Conservation (phyloP, 202 grass and related monocot genomes). For the Panicum virgatum region DNA sequence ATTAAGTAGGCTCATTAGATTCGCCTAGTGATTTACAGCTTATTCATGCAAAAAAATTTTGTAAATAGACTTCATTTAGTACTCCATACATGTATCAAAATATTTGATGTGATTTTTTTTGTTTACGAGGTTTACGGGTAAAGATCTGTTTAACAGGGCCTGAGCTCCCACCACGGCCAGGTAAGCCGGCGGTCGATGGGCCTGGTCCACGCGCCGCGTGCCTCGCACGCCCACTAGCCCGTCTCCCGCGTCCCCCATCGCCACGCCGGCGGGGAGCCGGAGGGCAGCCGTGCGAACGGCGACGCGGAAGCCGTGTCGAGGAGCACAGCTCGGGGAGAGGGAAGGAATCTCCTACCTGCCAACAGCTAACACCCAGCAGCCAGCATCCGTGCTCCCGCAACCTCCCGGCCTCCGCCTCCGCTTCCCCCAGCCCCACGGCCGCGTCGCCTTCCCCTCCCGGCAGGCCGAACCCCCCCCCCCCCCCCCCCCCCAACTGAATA, state of each 20-base stretch:
- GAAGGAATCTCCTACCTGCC: constrained; percentile 43
- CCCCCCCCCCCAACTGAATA: too few relatives aligned
- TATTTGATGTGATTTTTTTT: too few relatives aligned
- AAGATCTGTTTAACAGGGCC: too few relatives aligned
- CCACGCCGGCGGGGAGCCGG: constrained; percentile 10
- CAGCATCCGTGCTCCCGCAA: constrained; percentile 24
- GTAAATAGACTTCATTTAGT: too few relatives aligned
- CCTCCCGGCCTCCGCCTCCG: not conserved
- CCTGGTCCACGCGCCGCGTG: constrained; percentile 13
- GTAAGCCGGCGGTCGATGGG: constrained; percentile 5
- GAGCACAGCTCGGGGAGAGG: not conserved
- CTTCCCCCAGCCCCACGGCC: not conserved
- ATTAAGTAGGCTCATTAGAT: too few relatives aligned
- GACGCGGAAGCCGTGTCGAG: not conserved
- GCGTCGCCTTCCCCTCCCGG: not conserved
- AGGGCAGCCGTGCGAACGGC: not conserved
- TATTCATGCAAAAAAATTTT: too few relatives aligned
- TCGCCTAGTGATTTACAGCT: too few relatives aligned
- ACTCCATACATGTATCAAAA: too few relatives aligned
- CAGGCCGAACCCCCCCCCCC: not conserved
- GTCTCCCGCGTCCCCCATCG: constrained; percentile 7
- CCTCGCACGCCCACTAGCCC: constrained; percentile 15
- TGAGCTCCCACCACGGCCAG: constrained; percentile 27
- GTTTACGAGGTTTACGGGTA: too few relatives aligned
- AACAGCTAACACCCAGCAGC: constrained; percentile 22